A percentile compares a stretch with the other conserved stretches of the same genome.
These are phyloP conservation scores for Melampsora larici-populina DNA, from an alignment of 1,284 basidiomycete species.

Conservation along the genomic window DNA sequence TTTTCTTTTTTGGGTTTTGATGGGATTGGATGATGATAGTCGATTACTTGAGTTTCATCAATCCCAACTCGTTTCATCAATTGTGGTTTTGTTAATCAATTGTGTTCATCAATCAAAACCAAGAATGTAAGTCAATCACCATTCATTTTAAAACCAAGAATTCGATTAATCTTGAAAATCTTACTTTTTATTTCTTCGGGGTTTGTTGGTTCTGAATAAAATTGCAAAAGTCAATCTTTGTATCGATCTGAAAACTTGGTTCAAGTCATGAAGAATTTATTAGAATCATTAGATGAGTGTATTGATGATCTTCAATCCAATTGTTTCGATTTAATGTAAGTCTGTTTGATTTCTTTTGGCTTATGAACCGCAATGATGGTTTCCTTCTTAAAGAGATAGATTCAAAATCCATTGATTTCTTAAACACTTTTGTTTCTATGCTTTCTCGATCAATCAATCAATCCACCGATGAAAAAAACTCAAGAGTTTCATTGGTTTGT, in stretches of 20 bases:
- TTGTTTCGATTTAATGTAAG: slow-evolving; percentile 8
- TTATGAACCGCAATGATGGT: not conserved
- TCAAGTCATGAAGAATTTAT: not conserved
- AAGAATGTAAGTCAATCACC: not conserved
- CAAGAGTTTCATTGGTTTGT: too few species aligned
- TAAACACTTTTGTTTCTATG: too few species aligned
- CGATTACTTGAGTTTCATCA: not conserved
- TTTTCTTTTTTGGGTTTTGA: not conserved
- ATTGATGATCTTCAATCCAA: not conserved
- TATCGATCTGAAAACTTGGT: not conserved
- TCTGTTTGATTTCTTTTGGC: not conserved
- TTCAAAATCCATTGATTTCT: not conserved
- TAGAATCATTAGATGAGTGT: not conserved
- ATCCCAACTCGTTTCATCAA: not conserved
- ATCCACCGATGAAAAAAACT: too few species aligned
- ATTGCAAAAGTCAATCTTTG: not conserved
- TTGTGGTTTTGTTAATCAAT: not conserved
- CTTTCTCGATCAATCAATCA: too few species aligned
- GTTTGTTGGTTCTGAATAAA: too few species aligned
- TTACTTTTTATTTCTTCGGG: too few species aligned
- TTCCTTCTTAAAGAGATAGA: not conserved
- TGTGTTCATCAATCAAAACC: not conserved
- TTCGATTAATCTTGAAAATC: too few species aligned
- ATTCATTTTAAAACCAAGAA: too few species aligned
- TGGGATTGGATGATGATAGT: not conserved